Conservation (phyloP, 2,329 filamentous ascomycete species). For the Grosmannia huntii region DNA sequence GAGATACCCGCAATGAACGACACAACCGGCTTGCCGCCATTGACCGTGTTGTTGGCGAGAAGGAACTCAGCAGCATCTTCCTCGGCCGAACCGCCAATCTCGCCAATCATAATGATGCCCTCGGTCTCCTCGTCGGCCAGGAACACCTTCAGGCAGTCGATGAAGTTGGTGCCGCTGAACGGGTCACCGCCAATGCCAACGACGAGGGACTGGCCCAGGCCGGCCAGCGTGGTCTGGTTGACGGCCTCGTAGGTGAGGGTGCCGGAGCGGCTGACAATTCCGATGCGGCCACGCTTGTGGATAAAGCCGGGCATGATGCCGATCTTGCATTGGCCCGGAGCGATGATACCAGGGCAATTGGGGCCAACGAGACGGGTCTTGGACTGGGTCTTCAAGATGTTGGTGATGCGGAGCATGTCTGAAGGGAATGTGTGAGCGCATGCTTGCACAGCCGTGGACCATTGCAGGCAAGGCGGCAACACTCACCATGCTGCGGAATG, state of each 20-base stretch:
- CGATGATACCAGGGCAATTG: conserved; percentile 98
- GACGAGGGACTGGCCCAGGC: conserved; percentile 93
- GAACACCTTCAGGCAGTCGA: conserved; percentile 97
- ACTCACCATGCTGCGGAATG: conserved; percentile 86
- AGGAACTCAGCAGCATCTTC: conserved; percentile 97
- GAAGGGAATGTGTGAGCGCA: conserved; percentile 7
- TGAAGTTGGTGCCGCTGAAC: conserved; percentile 98
- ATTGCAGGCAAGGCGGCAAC: neutral
- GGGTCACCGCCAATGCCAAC: conserved; percentile 97
- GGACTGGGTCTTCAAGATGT: conserved; percentile 92
- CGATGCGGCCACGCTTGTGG: conserved; percentile 97
- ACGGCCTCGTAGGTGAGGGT: conserved; percentile 99
- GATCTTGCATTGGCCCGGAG: conserved; percentile 94
- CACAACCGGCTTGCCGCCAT: conserved; percentile 82
- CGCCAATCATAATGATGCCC: conserved; percentile 99
- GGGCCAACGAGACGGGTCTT: conserved; percentile 95
- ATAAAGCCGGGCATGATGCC: conserved; percentile 99
- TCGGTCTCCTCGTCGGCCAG: conserved; percentile 91
- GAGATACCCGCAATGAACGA: conserved; percentile 98
- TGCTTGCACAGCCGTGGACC: neutral
- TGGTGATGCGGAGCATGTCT: conserved; percentile 99
- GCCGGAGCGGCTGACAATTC: conserved; percentile 95
- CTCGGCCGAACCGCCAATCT: conserved; percentile 95
- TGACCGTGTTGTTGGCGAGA: conserved; percentile 77
- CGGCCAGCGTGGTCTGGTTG: conserved; percentile 96